Base-by-base conservation (phyloP, 108 stramenopile species). In the Skeletonema potamos region DNA sequence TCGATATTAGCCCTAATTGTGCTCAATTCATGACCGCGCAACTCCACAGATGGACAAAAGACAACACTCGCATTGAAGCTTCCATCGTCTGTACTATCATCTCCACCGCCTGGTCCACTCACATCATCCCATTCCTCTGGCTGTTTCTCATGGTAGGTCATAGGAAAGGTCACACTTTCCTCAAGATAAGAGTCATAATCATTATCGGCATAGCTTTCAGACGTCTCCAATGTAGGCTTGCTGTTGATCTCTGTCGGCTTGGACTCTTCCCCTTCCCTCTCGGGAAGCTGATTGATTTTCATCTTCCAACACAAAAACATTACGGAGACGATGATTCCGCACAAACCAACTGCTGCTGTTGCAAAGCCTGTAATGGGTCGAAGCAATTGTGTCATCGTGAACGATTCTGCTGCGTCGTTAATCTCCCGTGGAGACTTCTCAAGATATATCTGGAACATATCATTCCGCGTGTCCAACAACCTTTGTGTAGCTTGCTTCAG, bases 171-270 rank as follows among this genome's bases (percentile, higher is more conserved):
- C 22, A 51, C 20, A 9, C 48, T 51, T 3, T 51, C 20, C 20
- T 51, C 48, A 51, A 51, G 48, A 6, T 51, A 51, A 51, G 48
- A 51, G 48, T 51, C 48, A 51, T n/a, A n/a, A n/a, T n/a, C n/a
- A n/a, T 34, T 34, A 34, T 51, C n/a, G 17, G 48, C 48, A 17
- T 22, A 51, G 22, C 48, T 51, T 51, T 51, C 48, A 24, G 20
- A 51, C 9, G 48, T 22, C 48, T 51, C 20, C 6, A 51, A 6
- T 22, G 48, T 51, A 51, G 48, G 48, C 48, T 51, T 51, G 4
- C 20, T 51, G 22, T 51, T 51, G 48, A 51, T 20, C 48, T 51
- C 48, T 51, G 48, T 51, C 18, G 48, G 48, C 2, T 46, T 51
- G 48, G 48, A 22, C 8, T 51, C 8, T 5, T 15, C 8, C 22